Base-by-base conservation (phyloP, 345 rosid species). In the Fremontodendron californicum region DNA sequence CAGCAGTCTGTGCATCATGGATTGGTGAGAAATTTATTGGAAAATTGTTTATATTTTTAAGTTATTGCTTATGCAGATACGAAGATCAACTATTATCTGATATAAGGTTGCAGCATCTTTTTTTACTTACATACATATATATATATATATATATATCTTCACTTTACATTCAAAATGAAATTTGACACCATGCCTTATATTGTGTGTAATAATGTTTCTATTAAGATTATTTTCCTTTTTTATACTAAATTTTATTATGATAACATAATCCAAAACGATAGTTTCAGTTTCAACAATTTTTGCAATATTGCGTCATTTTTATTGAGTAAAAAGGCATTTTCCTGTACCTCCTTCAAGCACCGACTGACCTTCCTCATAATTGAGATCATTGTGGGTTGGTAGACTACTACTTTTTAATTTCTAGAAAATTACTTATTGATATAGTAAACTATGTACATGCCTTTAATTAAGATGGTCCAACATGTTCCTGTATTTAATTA, bases 1-100 rank as follows among this genome's bases (percentile, higher is more conserved):
- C 99, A 66, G 99, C 99, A 46, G 99, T 95, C 57, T 95, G 98
- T 86, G 93, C 92, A 58, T 87, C 94, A 52, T 95, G 99, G 99
- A 90, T 95, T 62, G 99, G 99, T 95, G 78, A 84, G 87, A 52
- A 65, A 45, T 75, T 18, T 55, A 25, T 18, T 37, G 25, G 75
- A 49, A 45, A 27, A 58, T 79, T 13, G 57, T 73, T 76, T 57
- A 5, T 25, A 43, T 78, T 69, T 4, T 57, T 23, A 35, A 45
- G 67, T 62, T 25, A 46, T 42, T 73, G 60, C 25, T 54, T 46
- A 42, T 39, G 57, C 48, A 39, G 52, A 7, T 45, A 27, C 13
- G 25, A 77, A 18, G 58, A 52, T 78, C 21, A 49, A 5, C 25
- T 52, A 57, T 73, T 74, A 3, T n/a, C 46, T 61, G 65, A 57